Evolutionary conservation across 352 stramenopile genomes (phyloP).

Genomic region (Phytophthora cactorum): DNA sequence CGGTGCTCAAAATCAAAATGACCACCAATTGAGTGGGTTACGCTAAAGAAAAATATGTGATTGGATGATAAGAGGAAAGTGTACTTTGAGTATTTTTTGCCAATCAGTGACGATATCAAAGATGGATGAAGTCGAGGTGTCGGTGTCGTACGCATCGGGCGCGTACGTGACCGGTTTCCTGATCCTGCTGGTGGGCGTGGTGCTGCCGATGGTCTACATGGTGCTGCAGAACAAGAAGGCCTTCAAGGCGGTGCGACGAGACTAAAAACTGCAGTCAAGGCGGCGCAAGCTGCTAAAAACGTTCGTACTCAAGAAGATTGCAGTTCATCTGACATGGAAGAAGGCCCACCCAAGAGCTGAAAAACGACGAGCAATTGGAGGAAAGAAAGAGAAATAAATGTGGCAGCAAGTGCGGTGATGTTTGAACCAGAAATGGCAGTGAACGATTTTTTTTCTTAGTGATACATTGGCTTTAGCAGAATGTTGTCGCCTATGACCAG

Average conservation of each 20-base stretch:
- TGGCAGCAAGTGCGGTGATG: slow-evolving; percentile 6
- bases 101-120: slow-evolving; percentile 10
- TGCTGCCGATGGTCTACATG: slow-evolving; percentile 87
- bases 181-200: slow-evolving; percentile 71
- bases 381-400: not conserved
- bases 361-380: slow-evolving; percentile 7
- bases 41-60: not conserved
- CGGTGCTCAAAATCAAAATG: slow-evolving; percentile 1
- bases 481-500: not conserved
- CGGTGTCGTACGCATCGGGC: slow-evolving; percentile 75
- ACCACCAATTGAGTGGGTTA: not conserved
- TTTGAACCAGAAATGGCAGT: slow-evolving; percentile 12
- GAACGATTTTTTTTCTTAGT: slow-evolving; percentile 22
- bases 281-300: not conserved
- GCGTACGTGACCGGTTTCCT: slow-evolving; percentile 72
- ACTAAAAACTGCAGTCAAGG: slow-evolving; percentile 35
- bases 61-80: not conserved
- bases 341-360: not conserved
- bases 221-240: slow-evolving; percentile 89
- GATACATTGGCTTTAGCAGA: slow-evolving; percentile 17
- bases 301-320: slow-evolving; percentile 14
- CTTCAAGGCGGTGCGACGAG: slow-evolving; percentile 81
- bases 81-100: slow-evolving; percentile 1
- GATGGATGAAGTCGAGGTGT: slow-evolving; percentile 30
- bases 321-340: slow-evolving; percentile 1